Percentiles rank a stretch among this genome's conserved stretches.
phyloP scores from a whole-genome alignment of 768 basidiomycete species.

The Pleurotus ostreatus region DNA sequence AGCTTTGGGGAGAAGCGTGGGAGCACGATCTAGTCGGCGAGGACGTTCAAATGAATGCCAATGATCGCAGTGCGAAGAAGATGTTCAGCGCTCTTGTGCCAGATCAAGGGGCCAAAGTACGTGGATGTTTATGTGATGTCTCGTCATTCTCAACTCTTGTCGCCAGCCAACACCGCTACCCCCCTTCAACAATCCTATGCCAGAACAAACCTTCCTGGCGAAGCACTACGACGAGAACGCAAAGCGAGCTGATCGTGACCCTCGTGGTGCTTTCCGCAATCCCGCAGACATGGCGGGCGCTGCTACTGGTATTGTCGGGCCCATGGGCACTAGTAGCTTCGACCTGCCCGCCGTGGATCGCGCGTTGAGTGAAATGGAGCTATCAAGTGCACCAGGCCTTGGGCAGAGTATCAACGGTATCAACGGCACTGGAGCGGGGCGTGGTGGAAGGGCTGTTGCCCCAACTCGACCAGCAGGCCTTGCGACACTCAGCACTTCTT shows the following conservation, averaged over 20 bases:
- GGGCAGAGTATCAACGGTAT: slow-evolving; percentile 19
- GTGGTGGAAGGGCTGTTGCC: slow-evolving; percentile 23
- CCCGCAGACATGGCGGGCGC: slow-evolving; percentile 56
- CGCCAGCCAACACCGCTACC: slow-evolving; percentile 60
- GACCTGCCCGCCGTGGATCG: slow-evolving; percentile 84
- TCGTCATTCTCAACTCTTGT: slow-evolving; percentile 2
- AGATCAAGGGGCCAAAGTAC: slow-evolving; percentile 70
- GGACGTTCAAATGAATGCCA: slow-evolving; percentile 29
- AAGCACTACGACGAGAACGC: slow-evolving; percentile 90
- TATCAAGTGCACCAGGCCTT: slow-evolving; percentile 29
- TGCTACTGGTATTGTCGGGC: slow-evolving; percentile 83
- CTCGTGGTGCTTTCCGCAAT: slow-evolving; percentile 82
- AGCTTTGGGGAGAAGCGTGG: slow-evolving; percentile 75
- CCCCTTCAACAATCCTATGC: slow-evolving; percentile 74
- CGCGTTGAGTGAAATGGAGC: slow-evolving; percentile 86
- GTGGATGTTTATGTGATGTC: slow-evolving; percentile 14
- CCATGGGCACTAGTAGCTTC: slow-evolving; percentile 84
- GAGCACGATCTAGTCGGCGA: slow-evolving; percentile 61
- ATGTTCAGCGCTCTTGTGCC: slow-evolving; percentile 71
- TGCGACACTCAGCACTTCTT: slow-evolving; percentile 31
- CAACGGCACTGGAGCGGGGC: slow-evolving; percentile 18
- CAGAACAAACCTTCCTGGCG: slow-evolving; percentile 88
- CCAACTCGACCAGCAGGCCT: slow-evolving; percentile 34
- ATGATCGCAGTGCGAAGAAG: slow-evolving; percentile 59
- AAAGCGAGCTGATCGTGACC: slow-evolving; percentile 87